phyloP scores from a whole-genome alignment of 2,329 filamentous ascomycete genomes.

The Clathrospora elynae region DNA sequence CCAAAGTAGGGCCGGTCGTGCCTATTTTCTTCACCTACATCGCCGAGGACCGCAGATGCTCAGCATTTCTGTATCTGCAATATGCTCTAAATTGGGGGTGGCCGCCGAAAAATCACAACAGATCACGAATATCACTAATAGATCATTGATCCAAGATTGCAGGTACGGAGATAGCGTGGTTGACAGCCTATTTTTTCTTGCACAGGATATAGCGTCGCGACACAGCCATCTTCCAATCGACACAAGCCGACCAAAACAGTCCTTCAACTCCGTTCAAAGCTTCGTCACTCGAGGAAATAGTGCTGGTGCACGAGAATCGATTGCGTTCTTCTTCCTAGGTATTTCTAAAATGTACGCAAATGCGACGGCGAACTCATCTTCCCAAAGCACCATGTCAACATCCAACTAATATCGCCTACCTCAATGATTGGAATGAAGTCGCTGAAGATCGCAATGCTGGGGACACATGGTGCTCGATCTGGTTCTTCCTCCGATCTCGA shows the following conservation, averaged over 20 bases:
- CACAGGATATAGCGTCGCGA: conserved; percentile 1
- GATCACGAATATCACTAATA: background rate
- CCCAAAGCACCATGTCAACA: too few species aligned
- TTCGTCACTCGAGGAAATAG: too few species aligned
- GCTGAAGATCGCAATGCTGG: too few species aligned
- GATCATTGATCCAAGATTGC: conserved; percentile 1
- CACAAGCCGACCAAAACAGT: background rate
- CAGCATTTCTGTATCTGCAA: background rate
- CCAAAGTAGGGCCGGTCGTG: background rate
- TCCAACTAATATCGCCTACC: too few species aligned
- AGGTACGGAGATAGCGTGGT: conserved; percentile 1
- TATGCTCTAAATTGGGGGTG: background rate
- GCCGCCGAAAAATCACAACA: background rate
- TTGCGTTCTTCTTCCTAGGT: too few species aligned
- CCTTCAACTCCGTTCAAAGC: too few species aligned
- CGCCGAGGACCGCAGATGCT: background rate
- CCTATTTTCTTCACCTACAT: background rate
- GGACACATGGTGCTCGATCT: too few species aligned
- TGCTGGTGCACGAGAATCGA: too few species aligned
- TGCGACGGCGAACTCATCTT: too few species aligned
- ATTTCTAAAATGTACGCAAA: too few species aligned
- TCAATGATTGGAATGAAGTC: too few species aligned
- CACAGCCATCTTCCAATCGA: background rate
- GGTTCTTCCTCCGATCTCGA: background rate
- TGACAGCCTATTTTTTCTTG: background rate